A percentile compares a stretch with the other conserved stretches of the same genome.
Conservation (phyloP, 768 basidiomycete genomes). For the Agaricus bisporus region DNA sequence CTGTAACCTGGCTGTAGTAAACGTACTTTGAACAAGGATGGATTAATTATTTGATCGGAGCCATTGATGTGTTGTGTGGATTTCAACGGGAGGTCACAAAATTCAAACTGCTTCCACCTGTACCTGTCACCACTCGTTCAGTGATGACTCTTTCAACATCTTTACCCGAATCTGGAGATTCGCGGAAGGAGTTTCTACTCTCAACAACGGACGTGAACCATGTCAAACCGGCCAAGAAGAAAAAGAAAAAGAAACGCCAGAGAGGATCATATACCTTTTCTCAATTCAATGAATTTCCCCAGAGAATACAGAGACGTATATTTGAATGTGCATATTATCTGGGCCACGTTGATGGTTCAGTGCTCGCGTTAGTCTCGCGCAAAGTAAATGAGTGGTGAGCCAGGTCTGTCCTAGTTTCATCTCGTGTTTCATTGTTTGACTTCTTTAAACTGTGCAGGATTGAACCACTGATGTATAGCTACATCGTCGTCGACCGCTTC, state of each 20-base stretch:
- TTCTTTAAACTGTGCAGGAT: not conserved
- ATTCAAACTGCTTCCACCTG: no score
- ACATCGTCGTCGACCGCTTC: not conserved
- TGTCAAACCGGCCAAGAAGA: not conserved
- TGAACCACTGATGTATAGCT: slow-evolving; percentile 3
- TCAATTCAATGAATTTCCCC: not conserved
- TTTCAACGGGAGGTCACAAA: no score
- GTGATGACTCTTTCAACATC: not conserved
- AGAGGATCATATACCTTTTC: not conserved
- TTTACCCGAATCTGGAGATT: not conserved
- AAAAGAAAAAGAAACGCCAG: slow-evolving; percentile 3
- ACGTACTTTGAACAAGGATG: no score
- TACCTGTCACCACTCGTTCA: no score
- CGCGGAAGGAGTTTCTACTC: not conserved
- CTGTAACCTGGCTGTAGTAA: no score
- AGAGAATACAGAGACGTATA: not conserved
- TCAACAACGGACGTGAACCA: not conserved
- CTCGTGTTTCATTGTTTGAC: not conserved
- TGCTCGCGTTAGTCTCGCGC: not conserved
- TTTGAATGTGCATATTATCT: not conserved
- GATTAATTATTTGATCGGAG: no score
- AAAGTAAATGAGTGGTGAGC: slow-evolving; percentile 1
- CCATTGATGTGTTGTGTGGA: no score
- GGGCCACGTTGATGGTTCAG: not conserved
- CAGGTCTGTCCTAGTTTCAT: not conserved